Evolutionary conservation across 108 stramenopile genomes (phyloP), one percentile per base, ranked within the genome.

Genomic region (Cyclotella choctawhatcheeana): DNA sequence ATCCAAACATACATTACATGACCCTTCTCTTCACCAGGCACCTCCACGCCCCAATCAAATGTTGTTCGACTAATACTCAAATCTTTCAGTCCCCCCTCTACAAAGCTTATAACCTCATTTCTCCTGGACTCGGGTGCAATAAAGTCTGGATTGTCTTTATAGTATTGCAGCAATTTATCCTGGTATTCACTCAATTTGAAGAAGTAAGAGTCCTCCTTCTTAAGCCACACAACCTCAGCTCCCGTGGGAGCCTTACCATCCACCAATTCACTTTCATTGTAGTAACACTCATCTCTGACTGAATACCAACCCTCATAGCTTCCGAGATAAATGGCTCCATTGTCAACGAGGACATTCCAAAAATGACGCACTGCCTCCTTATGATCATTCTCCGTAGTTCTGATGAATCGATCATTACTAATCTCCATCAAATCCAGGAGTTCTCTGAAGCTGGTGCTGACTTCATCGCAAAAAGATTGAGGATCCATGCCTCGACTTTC

Each of bases 1-100:
- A 99, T 91, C 99, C 99, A 99, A 21, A 98, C 98, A 74, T 98
- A 99, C 93, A 99, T 94, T 72, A 98, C 88, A 71, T 99, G 99
- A 45, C 21, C 35, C 20, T 75, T 71, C 20, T 84, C 84, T 53
- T 99, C 97, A 14, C 69, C 86, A 18, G 97, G 97, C 6, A 98
- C 97, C 3, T 90, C 87, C 35, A 98, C 84, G 13, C 97, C 99
- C 98, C 98, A 99, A 69, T 79, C 80, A 73, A 96, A 97, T 7
- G 93, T 88, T 30, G 97, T 97, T 54, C 94, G 73, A 64, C 90
- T 92, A 29, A 99, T 84, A 64, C 91, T 93, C 70, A 99, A 82
- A 83, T 99, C 97, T 32, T 75, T 83, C 27, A 98, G 71, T 12
- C 95, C 97, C 5, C 86, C 82, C 76, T 92, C 89, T 50, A 96